Conservation (phyloP, 2,329 filamentous ascomycete species). For the Penicillium italicum region DNA sequence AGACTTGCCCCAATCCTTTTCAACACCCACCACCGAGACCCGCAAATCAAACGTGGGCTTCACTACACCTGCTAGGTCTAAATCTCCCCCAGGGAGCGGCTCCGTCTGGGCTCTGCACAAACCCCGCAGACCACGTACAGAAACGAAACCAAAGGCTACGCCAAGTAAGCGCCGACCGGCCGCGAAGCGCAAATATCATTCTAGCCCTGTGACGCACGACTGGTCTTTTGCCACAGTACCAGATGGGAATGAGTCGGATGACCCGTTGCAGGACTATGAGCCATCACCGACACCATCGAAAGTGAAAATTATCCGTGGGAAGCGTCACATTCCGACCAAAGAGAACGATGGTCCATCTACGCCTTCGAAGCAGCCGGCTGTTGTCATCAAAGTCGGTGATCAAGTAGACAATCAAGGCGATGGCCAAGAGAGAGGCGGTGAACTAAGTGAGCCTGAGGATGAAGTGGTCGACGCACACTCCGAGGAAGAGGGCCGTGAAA, state of each 20-base stretch:
- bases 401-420: too few relatives aligned
- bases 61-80: constrained; percentile 15
- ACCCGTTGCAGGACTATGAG: constrained; percentile 39
- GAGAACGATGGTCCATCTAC: background rate
- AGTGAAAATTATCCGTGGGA: constrained; percentile 23
- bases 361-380: background rate
- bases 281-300: constrained; percentile 31
- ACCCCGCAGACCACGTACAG: constrained; percentile 25
- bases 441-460: background rate
- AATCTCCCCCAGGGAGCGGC: constrained; percentile 34
- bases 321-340: constrained; percentile 7
- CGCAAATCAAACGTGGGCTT: constrained; percentile 9
- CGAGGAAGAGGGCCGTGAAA: background rate
- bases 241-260: constrained; percentile 43
- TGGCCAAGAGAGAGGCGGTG: background rate
- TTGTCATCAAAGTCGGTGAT: background rate
- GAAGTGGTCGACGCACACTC: background rate
- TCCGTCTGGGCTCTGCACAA: constrained; percentile 40
- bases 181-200: constrained; percentile 27
- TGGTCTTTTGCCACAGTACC: constrained; percentile 37
- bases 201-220: constrained; percentile 31
- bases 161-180: constrained; percentile 15
- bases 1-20: constrained; percentile 17
- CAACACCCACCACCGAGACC: constrained; percentile 17
- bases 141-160: constrained; percentile 21